Evolutionary conservation across 495 filamentous ascomycete species (phyloP), one percentile per base, ranked within the genome.

Genomic region (Penicillium turbatum): DNA sequence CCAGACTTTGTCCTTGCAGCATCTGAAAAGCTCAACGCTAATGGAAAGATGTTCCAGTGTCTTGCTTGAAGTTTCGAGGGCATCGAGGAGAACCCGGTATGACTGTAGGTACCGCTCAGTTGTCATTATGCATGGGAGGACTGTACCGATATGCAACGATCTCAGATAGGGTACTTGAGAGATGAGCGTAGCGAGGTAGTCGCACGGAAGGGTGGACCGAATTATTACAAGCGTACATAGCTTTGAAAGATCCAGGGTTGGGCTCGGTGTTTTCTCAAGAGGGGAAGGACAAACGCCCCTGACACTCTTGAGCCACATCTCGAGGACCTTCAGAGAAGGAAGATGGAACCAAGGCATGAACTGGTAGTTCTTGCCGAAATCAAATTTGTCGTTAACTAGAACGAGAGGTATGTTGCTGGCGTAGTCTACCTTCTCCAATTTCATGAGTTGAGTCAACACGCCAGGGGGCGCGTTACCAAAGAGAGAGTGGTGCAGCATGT

Each of bases 291-390:
- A 15, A n/a, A 35, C 7, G 4, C 17, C 45, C 19, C 1, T 19
- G 11, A 36, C 7, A 6, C 26, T 41, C 36, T 38, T 32, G 19
- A 51, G 16, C 52, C 46, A 51, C 9, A 48, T 51, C 21, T 41
- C 36, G 15, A 55, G 47, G 13, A 15, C 40, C 35, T 34, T 51
- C 41, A 64, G 41, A 34, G 53, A 38, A 51, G 62, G 48, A 31
- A 53, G 32, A 31, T 37, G 21, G 21, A 46, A 51, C 38, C 54
- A 51, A 19, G 46, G 50, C 11, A 49, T 5, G 32, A 49, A 50
- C 21, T 47, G 55, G 6, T 15, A 11, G 24, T 13, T 7, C 1
- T 27, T 30, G 6, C 6, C 11, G 9, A 32, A 10, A 2, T 21
- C 7, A 15, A n/a, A 0, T 11, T 4, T 44, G 10, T 41, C 19